These are phyloP conservation scores for Hura crepitans DNA, from an alignment of 441 rosid genomes.

Conservation along the genomic window DNA sequence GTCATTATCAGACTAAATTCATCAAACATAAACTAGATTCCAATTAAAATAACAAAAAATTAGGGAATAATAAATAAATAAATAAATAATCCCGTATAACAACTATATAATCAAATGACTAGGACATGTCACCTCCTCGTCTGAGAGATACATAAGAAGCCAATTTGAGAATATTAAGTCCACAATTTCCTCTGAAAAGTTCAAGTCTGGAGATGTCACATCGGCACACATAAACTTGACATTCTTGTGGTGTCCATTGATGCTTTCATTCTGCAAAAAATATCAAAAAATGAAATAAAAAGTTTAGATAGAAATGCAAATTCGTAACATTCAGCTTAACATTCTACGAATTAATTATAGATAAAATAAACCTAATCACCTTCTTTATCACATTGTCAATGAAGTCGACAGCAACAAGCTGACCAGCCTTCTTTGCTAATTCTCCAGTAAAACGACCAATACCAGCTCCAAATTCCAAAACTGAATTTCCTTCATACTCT, in stretches of 20 bases:
- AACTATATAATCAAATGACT: neutral
- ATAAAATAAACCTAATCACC: conserved; percentile 36
- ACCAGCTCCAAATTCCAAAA: conserved; percentile 92
- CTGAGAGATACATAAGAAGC: conserved; percentile 96
- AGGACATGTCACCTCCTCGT: conserved; percentile 57
- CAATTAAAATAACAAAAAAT: neutral
- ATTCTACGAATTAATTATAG: neutral
- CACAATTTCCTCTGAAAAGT: conserved; percentile 55
- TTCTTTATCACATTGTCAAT: conserved; percentile 75
- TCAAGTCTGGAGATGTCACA: conserved; percentile 70
- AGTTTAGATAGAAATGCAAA: neutral
- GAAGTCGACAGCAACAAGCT: conserved; percentile 77
- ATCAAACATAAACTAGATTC: neutral
- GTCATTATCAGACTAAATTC: neutral
- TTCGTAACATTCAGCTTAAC: neutral
- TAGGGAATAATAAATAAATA: neutral
- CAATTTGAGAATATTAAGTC: conserved; percentile 91
- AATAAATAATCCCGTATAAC: neutral
- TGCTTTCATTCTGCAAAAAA: conserved; percentile 64
- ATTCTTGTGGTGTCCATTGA: conserved; percentile 79
- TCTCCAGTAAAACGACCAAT: conserved; percentile 93
- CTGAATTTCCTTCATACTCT: conserved; percentile 61
- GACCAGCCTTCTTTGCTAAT: conserved; percentile 73
- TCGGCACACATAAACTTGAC: conserved; percentile 87
- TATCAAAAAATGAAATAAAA: conserved; percentile 15